These are phyloP conservation scores for Fennellomyces sp. DNA, from an alignment of 371 early-diverging fungal species.

Conservation along the genomic window DNA sequence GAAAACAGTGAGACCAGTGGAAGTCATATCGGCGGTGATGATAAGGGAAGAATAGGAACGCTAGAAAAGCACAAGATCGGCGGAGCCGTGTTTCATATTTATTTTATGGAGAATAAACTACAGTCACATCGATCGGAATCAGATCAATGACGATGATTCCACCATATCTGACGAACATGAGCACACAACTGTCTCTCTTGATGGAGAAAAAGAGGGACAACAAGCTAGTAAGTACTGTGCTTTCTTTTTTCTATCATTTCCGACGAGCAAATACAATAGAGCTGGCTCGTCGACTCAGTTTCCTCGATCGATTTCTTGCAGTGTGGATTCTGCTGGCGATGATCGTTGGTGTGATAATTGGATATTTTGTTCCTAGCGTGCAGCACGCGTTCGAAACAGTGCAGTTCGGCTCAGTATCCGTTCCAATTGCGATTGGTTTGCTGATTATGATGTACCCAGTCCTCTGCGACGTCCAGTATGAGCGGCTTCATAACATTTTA, in stretches of 20 bases:
- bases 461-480: constrained; percentile 68
- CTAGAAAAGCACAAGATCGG: no score
- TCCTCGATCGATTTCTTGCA: constrained; percentile 55
- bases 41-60: background rate
- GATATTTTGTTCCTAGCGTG: constrained; percentile 64
- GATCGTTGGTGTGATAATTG: constrained; percentile 69
- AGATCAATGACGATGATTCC: no score
- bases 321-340: constrained; percentile 63
- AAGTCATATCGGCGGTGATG: background rate
- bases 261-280: constrained; percentile 17
- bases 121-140: no score
- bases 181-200: no score
- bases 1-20: constrained; percentile 28
- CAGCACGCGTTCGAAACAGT: constrained; percentile 51
- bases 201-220: no score
- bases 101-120: no score
- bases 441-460: constrained; percentile 78
- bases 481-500: constrained; percentile 43
- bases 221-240: no score
- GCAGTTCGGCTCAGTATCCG: constrained; percentile 66
- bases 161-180: no score
- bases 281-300: constrained; percentile 22
- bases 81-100: no score
- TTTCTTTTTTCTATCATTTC: no score
- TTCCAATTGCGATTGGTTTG: constrained; percentile 70